Evolutionary conservation across 1,139 yeast species (phyloP), one percentile per base, ranked within the genome.

Genomic region (Debaryomyces psychrophilus): DNA sequence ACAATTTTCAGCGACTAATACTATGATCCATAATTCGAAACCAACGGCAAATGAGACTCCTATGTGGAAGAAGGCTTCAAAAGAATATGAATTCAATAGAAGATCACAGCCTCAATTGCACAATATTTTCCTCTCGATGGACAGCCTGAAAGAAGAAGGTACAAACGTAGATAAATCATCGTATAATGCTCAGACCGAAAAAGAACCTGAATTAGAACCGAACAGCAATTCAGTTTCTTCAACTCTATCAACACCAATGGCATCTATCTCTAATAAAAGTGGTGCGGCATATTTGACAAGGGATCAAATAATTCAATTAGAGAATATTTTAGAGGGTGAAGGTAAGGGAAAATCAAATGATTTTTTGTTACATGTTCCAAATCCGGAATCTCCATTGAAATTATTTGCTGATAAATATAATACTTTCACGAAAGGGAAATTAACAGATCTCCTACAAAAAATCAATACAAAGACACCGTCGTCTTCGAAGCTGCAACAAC

Each of bases 391-490:
- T 1, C 79, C 79, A 0, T 63, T 74, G 44, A 74, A 74, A 50
- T 55, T 74, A 25, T 74, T 68, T 51, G 65, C 67, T 6, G 67
- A 64, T 35, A 62, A 68, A 29, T 73, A 73, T 50, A 71, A 75
- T 51, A 75, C 80, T 0, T 75, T 62, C 46, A 75, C 79, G 1
- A 71, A 69, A 45, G 71, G 68, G 3, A 64, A 65, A 45, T 60
- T 75, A 35, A 65, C 57, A 44, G 73, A 68, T 15, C 52, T 73
- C 5, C 47, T 71, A 34, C 60, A 62, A 28, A 65, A 65, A 31
- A 56, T 68, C 40, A 62, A 66, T 37, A 58, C 62, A 15, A 52
- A 49, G 25, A 51, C 66, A 3, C 47, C 51, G 3, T 46, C 41
- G 8, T 45, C 51, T 23, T 44, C 44, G 36, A 35, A 39, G 26